Conservation (phyloP, 2,329 filamentous ascomycete species). For the Neurospora sp. region DNA sequence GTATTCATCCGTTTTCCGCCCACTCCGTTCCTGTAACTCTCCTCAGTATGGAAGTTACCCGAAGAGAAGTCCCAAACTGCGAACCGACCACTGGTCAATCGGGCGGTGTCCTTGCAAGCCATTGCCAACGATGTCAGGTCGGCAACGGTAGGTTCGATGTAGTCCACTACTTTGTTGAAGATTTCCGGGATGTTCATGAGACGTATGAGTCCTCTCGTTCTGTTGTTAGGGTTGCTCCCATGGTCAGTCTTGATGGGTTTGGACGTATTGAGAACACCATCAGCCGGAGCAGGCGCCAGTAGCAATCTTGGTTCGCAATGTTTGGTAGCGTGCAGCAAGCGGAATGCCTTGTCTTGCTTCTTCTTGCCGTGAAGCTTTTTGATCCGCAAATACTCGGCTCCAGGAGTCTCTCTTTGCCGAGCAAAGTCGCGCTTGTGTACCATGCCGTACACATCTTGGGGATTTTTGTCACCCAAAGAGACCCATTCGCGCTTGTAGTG, state of each 20-base stretch:
- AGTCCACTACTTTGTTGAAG: not conserved
- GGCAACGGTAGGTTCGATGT: slow-evolving; percentile 6
- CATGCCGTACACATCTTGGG: not conserved
- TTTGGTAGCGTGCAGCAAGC: not conserved
- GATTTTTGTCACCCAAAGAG: not conserved
- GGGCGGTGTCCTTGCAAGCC: slow-evolving; percentile 4
- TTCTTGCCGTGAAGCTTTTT: not conserved
- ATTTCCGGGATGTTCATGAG: slow-evolving; percentile 6
- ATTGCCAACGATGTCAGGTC: slow-evolving; percentile 11
- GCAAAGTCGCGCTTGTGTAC: not conserved
- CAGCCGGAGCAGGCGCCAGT: not conserved
- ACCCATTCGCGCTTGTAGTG: not conserved
- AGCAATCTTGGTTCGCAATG: not conserved
- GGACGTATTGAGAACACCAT: not conserved
- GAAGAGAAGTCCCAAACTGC: not conserved
- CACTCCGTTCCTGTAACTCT: not conserved
- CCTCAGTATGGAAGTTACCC: not conserved
- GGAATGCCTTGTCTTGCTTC: not conserved
- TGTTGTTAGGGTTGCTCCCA: not conserved
- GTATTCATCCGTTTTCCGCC: slow-evolving; percentile 4
- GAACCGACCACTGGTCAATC: not conserved
- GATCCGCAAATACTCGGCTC: not conserved
- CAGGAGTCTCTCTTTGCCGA: not conserved
- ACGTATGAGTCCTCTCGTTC: not conserved
- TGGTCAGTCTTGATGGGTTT: not conserved